phyloP scores from a whole-genome alignment of 1,284 basidiomycete species.

The Pseudozyma flocculosa region DNA sequence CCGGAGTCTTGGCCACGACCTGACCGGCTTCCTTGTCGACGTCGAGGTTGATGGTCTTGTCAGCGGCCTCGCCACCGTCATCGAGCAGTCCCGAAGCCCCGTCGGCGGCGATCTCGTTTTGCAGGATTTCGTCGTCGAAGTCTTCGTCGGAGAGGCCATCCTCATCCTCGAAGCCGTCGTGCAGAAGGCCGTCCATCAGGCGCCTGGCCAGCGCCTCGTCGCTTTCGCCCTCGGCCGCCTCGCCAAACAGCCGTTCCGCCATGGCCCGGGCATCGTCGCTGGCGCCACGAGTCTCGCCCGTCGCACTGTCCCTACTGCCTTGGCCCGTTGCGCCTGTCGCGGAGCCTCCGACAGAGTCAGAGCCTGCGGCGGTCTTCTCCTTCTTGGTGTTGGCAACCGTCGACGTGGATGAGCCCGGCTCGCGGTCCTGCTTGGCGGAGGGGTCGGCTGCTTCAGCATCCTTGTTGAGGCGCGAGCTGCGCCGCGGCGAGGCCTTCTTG shows the following conservation, averaged over 20 bases:
- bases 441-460: no score
- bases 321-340: constrained; percentile 4
- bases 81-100: constrained; percentile 8
- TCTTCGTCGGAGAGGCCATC: constrained; percentile 47
- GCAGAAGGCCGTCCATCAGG: constrained; percentile 41
- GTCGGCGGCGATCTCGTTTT: constrained; percentile 39
- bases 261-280: constrained; percentile 24
- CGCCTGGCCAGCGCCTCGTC: constrained; percentile 42
- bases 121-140: constrained; percentile 46
- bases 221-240: constrained; percentile 17
- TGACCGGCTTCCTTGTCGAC: constrained; percentile 40
- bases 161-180: constrained; percentile 30
- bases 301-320: no score
- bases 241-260: constrained; percentile 22
- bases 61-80: constrained; percentile 17
- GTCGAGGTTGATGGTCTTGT: constrained; percentile 48
- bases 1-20: constrained; percentile 90
- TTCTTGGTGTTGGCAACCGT: no score
- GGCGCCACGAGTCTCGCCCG: no score
- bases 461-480: constrained; percentile 70
- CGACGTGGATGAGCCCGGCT: no score
- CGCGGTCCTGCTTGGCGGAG: no score
- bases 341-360: no score
- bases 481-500: constrained; percentile 62
- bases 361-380: no score